Evolutionary conservation across 192 early-diverging fungal genomes (phyloP).

Genomic region (Linnemannia hyalina): DNA sequence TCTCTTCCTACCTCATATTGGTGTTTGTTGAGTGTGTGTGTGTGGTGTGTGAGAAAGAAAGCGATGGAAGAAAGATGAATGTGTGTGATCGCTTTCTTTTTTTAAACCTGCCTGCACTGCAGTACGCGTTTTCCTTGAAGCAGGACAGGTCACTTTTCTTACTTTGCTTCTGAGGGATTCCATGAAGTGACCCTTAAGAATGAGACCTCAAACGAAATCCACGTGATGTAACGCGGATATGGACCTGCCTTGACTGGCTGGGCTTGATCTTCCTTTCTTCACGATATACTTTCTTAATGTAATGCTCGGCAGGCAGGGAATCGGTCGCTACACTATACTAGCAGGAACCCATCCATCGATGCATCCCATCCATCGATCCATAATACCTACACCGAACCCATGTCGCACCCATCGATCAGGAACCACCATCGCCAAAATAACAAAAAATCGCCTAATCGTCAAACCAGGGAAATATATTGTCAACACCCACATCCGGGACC

Average conservation of each 20-base stretch:
- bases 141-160: background rate
- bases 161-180: background rate
- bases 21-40: background rate
- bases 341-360: slow-evolving; percentile 32
- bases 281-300: slow-evolving; percentile 49
- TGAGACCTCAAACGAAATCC: background rate
- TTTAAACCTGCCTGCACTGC: background rate
- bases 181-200: background rate
- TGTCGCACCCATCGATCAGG: background rate
- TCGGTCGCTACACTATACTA: background rate
- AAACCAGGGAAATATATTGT: background rate
- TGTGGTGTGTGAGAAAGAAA: background rate
- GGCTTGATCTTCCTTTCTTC: slow-evolving; percentile 37
- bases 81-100: background rate
- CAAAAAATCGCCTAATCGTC: background rate
- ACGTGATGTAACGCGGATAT: background rate
- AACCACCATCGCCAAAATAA: background rate
- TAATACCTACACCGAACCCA: background rate
- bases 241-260: slow-evolving; percentile 6
- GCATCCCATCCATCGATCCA: slow-evolving; percentile 18
- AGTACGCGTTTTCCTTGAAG: background rate
- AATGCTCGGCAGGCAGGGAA: slow-evolving; percentile 6
- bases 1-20: slow-evolving; percentile 20
- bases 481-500: background rate
- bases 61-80: slow-evolving; percentile 5